These are phyloP conservation scores for Debaryomycetaceae sp. DNA, from an alignment of 1,139 yeast genomes.

Conservation along the genomic window DNA sequence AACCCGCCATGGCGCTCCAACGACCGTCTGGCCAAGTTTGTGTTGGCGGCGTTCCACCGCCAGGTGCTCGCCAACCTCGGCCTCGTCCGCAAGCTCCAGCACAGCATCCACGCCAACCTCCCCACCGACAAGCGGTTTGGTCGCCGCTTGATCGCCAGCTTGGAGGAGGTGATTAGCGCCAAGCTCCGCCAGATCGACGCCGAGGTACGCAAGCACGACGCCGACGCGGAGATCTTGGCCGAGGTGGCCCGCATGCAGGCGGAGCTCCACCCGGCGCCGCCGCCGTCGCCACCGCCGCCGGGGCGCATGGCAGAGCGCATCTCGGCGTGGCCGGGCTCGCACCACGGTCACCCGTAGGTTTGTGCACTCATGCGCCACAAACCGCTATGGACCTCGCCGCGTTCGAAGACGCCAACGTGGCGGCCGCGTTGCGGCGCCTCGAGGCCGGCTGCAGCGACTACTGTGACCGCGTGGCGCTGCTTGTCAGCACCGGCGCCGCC, in stretches of 20 bases:
- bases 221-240: constrained; percentile 7
- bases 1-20: constrained; percentile 40
- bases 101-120: constrained; percentile 38
- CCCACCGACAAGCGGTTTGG: constrained; percentile 57
- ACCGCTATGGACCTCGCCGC: neutral
- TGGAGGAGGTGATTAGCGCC: constrained; percentile 42
- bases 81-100: constrained; percentile 36
- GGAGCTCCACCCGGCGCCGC: too few species aligned
- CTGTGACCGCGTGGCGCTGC: constrained; percentile 11
- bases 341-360: constrained; percentile 57
- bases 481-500: constrained; percentile 15
- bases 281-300: too few species aligned
- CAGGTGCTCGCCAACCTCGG: constrained; percentile 24
- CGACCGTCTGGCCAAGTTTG: constrained; percentile 14
- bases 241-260: too few species aligned
- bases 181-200: constrained; percentile 19
- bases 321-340: constrained; percentile 67
- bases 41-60: constrained; percentile 16
- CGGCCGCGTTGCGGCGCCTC: constrained; percentile 17
- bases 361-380: neutral
- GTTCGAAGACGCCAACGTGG: constrained; percentile 8
- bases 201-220: constrained; percentile 10
- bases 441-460: constrained; percentile 16
- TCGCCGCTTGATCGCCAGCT: constrained; percentile 38
- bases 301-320: too few species aligned